A percentile compares a stretch with the other conserved stretches of the same genome.
These are phyloP conservation scores for Neurospora tetraspora DNA, from an alignment of 495 filamentous ascomycete genomes.

Conservation along the genomic window DNA sequence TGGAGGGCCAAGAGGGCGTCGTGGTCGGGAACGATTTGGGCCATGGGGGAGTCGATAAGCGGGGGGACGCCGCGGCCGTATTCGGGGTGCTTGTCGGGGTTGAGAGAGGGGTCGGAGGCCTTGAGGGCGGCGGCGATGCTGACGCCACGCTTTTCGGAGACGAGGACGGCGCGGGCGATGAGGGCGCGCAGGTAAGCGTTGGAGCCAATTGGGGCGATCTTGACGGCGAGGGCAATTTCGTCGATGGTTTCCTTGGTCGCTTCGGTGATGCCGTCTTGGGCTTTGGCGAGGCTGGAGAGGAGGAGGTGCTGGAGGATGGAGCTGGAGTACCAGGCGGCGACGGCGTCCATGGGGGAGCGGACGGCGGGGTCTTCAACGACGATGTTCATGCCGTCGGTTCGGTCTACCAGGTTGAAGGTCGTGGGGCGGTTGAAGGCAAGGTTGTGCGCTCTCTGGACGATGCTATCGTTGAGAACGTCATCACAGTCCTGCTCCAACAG, in stretches of 20 bases:
- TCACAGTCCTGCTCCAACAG: conserved; percentile 70
- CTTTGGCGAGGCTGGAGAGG: conserved; percentile 41
- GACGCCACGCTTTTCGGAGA: conserved; percentile 39
- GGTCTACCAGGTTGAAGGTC: conserved; percentile 47
- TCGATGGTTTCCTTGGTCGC: conserved; percentile 31
- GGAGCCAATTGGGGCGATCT: conserved; percentile 70
- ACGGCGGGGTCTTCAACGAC: conserved; percentile 84
- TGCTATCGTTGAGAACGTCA: conserved; percentile 62
- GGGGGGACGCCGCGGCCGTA: conserved; percentile 15
- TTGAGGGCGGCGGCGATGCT: conserved; percentile 47
- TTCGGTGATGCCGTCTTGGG: conserved; percentile 25
- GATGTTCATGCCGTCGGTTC: conserved; percentile 65
- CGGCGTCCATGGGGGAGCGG: conserved; percentile 76
- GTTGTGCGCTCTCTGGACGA: conserved; percentile 82
- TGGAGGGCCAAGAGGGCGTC: conserved; percentile 65
- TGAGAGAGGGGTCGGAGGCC: conserved; percentile 38
- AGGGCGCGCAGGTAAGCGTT: conserved; percentile 68
- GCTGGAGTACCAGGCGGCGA: conserved; percentile 85
- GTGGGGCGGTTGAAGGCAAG: conserved; percentile 80
- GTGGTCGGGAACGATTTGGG: conserved; percentile 34
- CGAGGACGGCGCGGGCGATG: conserved; percentile 55
- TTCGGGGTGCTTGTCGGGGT: conserved; percentile 30
- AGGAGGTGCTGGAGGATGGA: conserved; percentile 64
- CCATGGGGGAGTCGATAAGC: conserved; percentile 18
- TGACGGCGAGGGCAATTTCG: conserved; percentile 57